Conservation (phyloP, 192 early-diverging fungal species). For the Coemansia sp. region DNA sequence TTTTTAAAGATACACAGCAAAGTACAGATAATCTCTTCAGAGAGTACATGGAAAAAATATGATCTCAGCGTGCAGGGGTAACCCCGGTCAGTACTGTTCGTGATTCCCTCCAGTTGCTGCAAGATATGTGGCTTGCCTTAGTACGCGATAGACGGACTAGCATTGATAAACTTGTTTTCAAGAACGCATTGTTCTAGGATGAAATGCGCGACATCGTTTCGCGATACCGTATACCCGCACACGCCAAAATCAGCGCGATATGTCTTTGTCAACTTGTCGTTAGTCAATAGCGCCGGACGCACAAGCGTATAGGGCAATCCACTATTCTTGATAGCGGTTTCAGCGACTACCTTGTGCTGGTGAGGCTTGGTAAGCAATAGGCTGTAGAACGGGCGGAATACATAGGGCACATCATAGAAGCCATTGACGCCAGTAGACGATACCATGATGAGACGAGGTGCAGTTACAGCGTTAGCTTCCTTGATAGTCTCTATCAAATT, state of each 20-base stretch:
- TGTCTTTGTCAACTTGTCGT: slow-evolving; percentile 28
- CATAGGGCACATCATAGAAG: slow-evolving; percentile 30
- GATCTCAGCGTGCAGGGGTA: background rate
- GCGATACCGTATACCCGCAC: slow-evolving; percentile 53
- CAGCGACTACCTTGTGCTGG: slow-evolving; percentile 28
- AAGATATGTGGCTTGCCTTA: slow-evolving; percentile 1
- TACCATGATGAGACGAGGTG: slow-evolving; percentile 41
- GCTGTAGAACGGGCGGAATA: slow-evolving; percentile 25
- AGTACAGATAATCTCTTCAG: background rate
- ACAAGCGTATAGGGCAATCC: slow-evolving; percentile 49
- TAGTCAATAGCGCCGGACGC: slow-evolving; percentile 46
- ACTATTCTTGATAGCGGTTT: slow-evolving; percentile 32
- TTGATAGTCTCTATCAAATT: slow-evolving; percentile 24
- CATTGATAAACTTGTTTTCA: slow-evolving; percentile 32
- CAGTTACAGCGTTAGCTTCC: slow-evolving; percentile 16
- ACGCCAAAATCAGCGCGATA: slow-evolving; percentile 31
- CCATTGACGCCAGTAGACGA: slow-evolving; percentile 43
- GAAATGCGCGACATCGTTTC: slow-evolving; percentile 53
- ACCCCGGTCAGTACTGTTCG: background rate
- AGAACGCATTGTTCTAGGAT: slow-evolving; percentile 45
- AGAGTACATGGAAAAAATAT: background rate
- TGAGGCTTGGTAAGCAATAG: slow-evolving; percentile 22
- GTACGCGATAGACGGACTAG: slow-evolving; percentile 27
- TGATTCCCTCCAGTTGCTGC: background rate
- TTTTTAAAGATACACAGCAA: background rate